A percentile compares a stretch with the other conserved stretches of the same genome.
These are phyloP conservation scores for Psilocybe subaeruginosa DNA, from an alignment of 768 basidiomycete species.

Conservation along the genomic window DNA sequence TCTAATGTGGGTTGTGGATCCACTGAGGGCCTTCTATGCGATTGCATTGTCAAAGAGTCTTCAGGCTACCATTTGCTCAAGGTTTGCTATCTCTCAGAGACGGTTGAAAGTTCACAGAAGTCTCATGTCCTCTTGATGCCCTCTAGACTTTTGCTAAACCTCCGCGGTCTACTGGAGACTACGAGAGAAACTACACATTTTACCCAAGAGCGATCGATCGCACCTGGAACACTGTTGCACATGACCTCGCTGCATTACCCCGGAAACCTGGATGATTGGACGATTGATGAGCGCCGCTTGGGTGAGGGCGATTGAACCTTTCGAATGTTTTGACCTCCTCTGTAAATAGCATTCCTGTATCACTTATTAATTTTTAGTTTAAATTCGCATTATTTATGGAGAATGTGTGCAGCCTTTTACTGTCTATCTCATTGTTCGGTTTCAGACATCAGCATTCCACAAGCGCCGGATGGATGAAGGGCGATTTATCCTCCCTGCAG, in stretches of 20 bases:
- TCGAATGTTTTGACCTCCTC: too few species aligned
- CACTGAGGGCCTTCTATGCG: background rate
- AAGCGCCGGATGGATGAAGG: too few species aligned
- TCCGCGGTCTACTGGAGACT: conserved; percentile 1
- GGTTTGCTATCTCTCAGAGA: background rate
- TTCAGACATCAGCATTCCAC: too few species aligned
- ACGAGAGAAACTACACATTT: background rate
- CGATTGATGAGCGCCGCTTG: background rate
- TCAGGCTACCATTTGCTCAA: conserved; percentile 13
- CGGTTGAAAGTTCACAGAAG: background rate
- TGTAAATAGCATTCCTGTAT: too few species aligned
- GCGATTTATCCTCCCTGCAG: too few species aligned
- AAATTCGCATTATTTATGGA: too few species aligned
- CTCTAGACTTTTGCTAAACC: conserved; percentile 7
- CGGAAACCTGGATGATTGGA: background rate
- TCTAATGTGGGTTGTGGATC: conserved; percentile 8
- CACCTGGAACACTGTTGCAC: background rate
- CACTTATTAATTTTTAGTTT: too few species aligned
- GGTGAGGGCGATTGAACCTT: background rate
- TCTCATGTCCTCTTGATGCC: too few species aligned
- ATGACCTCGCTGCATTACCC: background rate
- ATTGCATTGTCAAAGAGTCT: conserved; percentile 8
- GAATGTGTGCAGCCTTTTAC: too few species aligned
- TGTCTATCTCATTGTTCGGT: too few species aligned
- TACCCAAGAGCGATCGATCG: background rate